Base-by-base conservation (phyloP, 352 stramenopile species). In the Phytophthora macrochlamydospora region DNA sequence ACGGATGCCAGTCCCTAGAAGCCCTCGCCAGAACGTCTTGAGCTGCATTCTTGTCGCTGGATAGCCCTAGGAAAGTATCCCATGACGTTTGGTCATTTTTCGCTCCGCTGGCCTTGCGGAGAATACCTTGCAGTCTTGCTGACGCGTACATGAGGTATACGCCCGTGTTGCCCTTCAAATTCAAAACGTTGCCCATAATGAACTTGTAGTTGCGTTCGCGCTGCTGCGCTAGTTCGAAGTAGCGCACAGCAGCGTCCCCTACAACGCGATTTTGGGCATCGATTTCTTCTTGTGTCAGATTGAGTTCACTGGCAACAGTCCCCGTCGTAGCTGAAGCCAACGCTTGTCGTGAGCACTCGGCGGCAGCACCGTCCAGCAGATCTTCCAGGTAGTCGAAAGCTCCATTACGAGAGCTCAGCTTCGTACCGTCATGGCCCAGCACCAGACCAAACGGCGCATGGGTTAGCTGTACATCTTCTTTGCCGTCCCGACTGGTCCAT, bases 161-260 rank as follows among this genome's bases (percentile, higher is more conserved):
- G 24, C 84, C 88, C 12, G 88, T 93, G 72, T 94, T 94, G 55
- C 85, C 88, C 66, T 91, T 93, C 38, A 93, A 67, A 48, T 87
- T 87, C 9, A 94, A 77, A 58, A 94, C 84, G 31, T 89, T 83
- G 69, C 90, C 85, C 51, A 92, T 93, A 12, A 88, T 70, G 56
- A 94, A 94, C 71, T 93, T 94, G 80, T 95, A 93, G 67, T 92
- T 93, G 56, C 84, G 77, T 57, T 92, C 85, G 35, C 84, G 88
- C 53, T 94, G 86, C 60, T 95, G 88, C 14, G 85, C 82, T 28
- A 95, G 64, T 51, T 95, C 88, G 58, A 93, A 95, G 62, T 94
- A 95, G 9, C 84, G 84, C 58, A 93, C 85, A 7, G 87, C 85
- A 1, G 83, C 85, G 56, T 95, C 85, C 33, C 87, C 85, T 45